A percentile compares a stretch with the other conserved stretches of the same genome.
These are phyloP conservation scores for Withania somnifera DNA, from an alignment of 305 asterid genomes.

Conservation along the genomic window DNA sequence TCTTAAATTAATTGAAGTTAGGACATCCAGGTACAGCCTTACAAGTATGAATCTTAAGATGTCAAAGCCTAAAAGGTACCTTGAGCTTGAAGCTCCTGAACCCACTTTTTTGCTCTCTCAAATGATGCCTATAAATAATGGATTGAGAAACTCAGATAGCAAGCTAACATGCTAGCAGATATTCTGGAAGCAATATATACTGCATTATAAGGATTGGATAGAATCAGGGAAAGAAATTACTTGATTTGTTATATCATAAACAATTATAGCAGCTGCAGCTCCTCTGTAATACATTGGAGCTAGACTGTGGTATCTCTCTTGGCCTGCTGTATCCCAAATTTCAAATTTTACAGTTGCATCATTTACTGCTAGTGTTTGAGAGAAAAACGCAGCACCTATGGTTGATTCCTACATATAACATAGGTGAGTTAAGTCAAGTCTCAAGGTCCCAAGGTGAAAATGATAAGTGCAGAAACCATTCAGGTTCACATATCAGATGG, in stretches of 20 bases:
- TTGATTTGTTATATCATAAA: constrained; percentile 62
- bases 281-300: constrained; percentile 89
- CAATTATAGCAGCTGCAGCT: constrained; percentile 80
- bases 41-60: not conserved
- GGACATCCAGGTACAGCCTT: not conserved
- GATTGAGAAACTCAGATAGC: not conserved
- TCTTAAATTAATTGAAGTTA: not conserved
- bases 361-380: constrained; percentile 72
- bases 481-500: not conserved
- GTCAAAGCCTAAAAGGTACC: constrained; percentile 14
- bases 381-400: constrained; percentile 76
- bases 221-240: constrained; percentile 17
- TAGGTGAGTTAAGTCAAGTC: not conserved
- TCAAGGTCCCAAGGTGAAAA: not conserved
- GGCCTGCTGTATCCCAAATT: constrained; percentile 92
- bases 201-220: not conserved
- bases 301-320: constrained; percentile 83
- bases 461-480: not conserved
- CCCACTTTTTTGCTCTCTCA: constrained; percentile 31
- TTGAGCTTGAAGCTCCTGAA: constrained; percentile 29
- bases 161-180: not conserved
- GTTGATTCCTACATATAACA: constrained; percentile 53
- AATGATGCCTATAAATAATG: constrained; percentile 17
- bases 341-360: constrained; percentile 75
- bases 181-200: not conserved